These are phyloP conservation scores for Solanum habrochaites DNA, from an alignment of 257 asterid genomes.

Conservation along the genomic window DNA sequence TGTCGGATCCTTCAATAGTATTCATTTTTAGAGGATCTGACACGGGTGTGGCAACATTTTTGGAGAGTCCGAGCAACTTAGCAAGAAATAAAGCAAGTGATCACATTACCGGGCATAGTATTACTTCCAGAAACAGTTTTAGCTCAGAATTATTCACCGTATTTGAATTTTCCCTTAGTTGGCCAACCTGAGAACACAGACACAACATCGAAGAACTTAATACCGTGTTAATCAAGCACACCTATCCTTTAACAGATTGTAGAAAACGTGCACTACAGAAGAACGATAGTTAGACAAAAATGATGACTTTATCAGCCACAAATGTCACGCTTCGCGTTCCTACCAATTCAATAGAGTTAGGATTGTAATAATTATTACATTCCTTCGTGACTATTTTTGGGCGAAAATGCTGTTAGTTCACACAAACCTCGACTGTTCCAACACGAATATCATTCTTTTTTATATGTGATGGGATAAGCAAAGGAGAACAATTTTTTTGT, in stretches of 20 bases:
- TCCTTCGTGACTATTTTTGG: neutral
- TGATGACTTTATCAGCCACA: neutral
- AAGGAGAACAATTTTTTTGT: neutral
- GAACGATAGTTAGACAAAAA: neutral
- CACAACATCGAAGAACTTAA: neutral
- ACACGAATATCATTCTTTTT: neutral
- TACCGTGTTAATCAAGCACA: neutral
- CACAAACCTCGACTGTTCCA: neutral
- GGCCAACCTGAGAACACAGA: slow-evolving; percentile 42
- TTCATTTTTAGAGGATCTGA: neutral
- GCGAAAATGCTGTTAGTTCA: neutral
- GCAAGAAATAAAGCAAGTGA: neutral
- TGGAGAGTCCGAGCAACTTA: neutral
- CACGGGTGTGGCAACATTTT: no score
- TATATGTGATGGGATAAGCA: neutral
- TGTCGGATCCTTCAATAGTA: neutral
- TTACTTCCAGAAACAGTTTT: slow-evolving; percentile 61
- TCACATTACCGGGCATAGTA: slow-evolving; percentile 39
- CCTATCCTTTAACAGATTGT: neutral
- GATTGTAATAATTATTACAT: neutral
- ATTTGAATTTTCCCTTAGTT: slow-evolving; percentile 57
- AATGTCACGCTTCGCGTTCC: neutral
- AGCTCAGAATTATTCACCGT: slow-evolving; percentile 55
- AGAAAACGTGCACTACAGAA: neutral
- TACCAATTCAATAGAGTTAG: neutral